Evolutionary conservation across 1,284 basidiomycete species (phyloP).

Genomic region (Termitomyces sp.): DNA sequence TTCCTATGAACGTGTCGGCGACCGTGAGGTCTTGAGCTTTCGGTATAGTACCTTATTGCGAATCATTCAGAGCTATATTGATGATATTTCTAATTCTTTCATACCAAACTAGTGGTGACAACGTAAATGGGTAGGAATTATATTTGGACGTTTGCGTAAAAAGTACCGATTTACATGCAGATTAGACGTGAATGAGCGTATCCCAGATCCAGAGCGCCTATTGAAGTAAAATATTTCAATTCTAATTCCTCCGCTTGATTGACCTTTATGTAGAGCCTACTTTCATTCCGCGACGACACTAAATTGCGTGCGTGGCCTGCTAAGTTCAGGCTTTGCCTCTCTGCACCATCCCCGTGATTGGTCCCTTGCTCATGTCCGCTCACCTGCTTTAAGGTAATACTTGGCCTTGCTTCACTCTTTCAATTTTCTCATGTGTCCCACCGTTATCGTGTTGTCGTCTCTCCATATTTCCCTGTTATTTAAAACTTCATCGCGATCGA

Average conservation of each 20-base stretch:
- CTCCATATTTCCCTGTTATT: not conserved
- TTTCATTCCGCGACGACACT: slow-evolving; percentile 94
- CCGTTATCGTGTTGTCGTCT: not conserved
- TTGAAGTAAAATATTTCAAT: slow-evolving; percentile 45
- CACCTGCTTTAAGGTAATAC: slow-evolving; percentile 61
- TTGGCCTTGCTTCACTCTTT: not conserved
- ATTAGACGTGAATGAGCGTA: slow-evolving; percentile 70
- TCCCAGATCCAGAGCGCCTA: slow-evolving; percentile 85
- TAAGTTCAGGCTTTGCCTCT: slow-evolving; percentile 89
- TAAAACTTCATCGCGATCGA: not conserved
- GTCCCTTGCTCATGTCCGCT: slow-evolving; percentile 91
- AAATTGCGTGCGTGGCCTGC: slow-evolving; percentile 86
- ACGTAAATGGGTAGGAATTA: slow-evolving; percentile 78
- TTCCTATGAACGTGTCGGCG: slow-evolving; percentile 72
- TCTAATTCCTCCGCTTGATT: not conserved
- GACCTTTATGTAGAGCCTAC: slow-evolving; percentile 64
- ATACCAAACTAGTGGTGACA: slow-evolving; percentile 71
- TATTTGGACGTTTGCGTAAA: slow-evolving; percentile 9
- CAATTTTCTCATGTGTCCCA: not conserved
- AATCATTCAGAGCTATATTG: not conserved
- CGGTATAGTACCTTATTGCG: slow-evolving; percentile 40
- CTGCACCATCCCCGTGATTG: slow-evolving; percentile 89
- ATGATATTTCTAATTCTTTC: not conserved
- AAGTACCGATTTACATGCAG: slow-evolving; percentile 28
- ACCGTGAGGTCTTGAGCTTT: slow-evolving; percentile 73